Conservation (phyloP, 441 rosid species). For the Rhodomyrtus psidioides region DNA sequence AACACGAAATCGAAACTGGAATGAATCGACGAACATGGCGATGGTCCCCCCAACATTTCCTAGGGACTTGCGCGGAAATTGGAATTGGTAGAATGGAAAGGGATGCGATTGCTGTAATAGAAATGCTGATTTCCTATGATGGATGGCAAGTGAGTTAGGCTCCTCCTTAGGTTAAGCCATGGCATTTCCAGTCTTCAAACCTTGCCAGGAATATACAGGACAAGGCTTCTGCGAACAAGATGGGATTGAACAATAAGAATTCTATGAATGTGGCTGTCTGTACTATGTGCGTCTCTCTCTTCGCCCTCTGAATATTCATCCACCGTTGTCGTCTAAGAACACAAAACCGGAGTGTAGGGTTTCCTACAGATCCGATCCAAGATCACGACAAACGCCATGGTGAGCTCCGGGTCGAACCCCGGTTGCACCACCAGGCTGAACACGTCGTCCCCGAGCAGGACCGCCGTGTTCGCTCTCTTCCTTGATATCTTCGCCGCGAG, state of each 20-base stretch:
- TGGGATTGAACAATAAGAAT: not conserved
- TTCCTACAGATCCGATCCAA: conserved; percentile 37
- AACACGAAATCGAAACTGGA: not conserved
- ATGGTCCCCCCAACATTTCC: not conserved
- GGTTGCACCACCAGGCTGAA: conserved; percentile 37
- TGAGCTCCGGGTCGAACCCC: conserved; percentile 25
- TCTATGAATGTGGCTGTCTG: not conserved
- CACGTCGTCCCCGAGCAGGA: conserved; percentile 38
- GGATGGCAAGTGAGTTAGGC: not conserved
- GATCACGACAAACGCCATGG: conserved; percentile 36
- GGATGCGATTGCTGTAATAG: not conserved
- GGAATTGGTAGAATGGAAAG: not conserved
- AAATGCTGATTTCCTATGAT: not conserved
- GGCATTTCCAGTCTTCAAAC: not conserved
- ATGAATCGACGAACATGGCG: not conserved
- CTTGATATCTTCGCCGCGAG: conserved; percentile 23
- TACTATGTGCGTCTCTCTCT: not conserved
- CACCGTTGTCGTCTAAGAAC: conserved; percentile 9
- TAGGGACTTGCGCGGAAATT: not conserved
- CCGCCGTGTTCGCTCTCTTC: conserved; percentile 30
- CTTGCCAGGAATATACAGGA: not conserved
- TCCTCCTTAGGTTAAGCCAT: not conserved
- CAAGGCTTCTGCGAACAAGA: not conserved
- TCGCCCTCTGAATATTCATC: not conserved
- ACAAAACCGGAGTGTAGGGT: conserved; percentile 25